Conservation (phyloP, 495 filamentous ascomycete genomes). For the Neurospora sublineolata region DNA sequence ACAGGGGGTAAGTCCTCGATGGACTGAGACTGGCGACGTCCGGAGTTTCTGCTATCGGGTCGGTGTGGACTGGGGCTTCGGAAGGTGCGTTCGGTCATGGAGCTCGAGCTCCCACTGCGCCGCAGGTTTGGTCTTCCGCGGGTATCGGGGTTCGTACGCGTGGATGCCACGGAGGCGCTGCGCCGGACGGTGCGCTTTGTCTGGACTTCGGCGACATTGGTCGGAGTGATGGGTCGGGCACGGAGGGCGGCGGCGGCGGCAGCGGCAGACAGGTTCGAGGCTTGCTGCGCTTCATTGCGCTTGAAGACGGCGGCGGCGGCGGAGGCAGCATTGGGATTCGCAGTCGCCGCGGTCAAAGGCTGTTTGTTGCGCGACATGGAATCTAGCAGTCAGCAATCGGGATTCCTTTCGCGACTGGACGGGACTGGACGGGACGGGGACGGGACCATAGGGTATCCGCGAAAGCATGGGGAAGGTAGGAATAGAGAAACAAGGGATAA, state of each 20-base stretch:
- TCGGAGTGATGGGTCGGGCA: conserved; percentile 63
- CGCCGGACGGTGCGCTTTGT: conserved; percentile 76
- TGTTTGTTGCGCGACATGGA: conserved; percentile 17
- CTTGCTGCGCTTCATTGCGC: conserved; percentile 33
- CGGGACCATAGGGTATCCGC: not conserved
- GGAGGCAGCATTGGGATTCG: conserved; percentile 58
- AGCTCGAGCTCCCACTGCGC: conserved; percentile 57
- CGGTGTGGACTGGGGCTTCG: conserved; percentile 53
- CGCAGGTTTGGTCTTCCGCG: conserved; percentile 39
- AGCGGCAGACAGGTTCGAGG: conserved; percentile 58
- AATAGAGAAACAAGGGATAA: not conserved
- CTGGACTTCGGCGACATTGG: conserved; percentile 65
- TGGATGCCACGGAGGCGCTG: conserved; percentile 56
- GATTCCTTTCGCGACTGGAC: conserved; percentile 2
- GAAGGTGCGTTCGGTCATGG: conserved; percentile 81
- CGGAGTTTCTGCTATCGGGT: conserved; percentile 32
- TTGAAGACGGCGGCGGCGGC: conserved; percentile 76
- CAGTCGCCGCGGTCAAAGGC: conserved; percentile 48
- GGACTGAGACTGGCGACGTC: conserved; percentile 13
- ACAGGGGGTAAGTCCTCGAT: conserved; percentile 53
- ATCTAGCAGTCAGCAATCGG: conserved; percentile 8
- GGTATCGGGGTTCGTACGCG: conserved; percentile 35
- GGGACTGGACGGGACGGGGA: not conserved
- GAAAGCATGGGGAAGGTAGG: not conserved
- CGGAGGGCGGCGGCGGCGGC: conserved; percentile 77